phyloP scores from a whole-genome alignment of 129 eudicot species.

The Artemisia argyi region DNA sequence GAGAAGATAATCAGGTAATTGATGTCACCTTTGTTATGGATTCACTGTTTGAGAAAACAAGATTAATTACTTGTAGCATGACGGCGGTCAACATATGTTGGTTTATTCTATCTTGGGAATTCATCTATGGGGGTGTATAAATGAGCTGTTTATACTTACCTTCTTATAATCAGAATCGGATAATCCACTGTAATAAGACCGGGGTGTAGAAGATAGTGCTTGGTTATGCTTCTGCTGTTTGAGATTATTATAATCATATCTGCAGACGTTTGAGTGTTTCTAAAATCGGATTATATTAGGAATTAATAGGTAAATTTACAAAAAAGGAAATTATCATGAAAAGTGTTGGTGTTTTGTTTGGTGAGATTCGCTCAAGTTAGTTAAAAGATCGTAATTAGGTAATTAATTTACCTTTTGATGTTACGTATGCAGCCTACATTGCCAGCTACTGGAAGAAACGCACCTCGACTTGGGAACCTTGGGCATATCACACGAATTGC shows the following conservation, averaged over 20 bases:
- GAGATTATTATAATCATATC: background rate
- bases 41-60: background rate
- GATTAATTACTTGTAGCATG: background rate
- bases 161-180: no score
- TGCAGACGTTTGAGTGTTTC: no score
- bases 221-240: background rate
- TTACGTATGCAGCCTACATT: conserved; percentile 62
- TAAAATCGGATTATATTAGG: no score
- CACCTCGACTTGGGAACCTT: conserved; percentile 72
- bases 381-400: no score
- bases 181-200: no score
- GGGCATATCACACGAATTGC: conserved; percentile 90
- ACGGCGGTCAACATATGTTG: background rate
- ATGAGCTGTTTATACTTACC: no score
- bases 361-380: no score
- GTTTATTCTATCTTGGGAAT: background rate
- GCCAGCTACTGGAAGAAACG: conserved; percentile 63
- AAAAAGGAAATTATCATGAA: no score
- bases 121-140: no score
- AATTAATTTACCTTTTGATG: background rate
- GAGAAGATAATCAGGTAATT: conserved; percentile 57
- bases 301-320: no score
- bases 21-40: background rate
- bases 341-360: no score
- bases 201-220: no score